These are phyloP conservation scores for Neospermospora avenae DNA, from an alignment of 2,329 filamentous ascomycete genomes.

Conservation along the genomic window DNA sequence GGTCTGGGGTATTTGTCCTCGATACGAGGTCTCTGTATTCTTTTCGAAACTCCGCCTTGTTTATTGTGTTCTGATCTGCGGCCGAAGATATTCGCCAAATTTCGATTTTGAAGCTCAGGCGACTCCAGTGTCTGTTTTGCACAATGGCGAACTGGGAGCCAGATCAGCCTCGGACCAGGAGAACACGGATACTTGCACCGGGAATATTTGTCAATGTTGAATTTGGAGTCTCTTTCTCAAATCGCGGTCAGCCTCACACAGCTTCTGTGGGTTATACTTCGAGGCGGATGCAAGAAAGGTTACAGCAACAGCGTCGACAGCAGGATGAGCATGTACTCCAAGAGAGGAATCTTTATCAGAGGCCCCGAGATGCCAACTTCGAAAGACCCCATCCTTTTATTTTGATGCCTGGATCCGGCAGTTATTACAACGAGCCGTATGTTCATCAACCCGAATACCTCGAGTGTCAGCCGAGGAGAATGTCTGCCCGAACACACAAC, in stretches of 20 bases:
- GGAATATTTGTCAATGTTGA: constrained; percentile 32
- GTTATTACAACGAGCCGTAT: constrained; percentile 4
- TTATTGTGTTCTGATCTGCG: too few species aligned
- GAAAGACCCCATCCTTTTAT: constrained; percentile 5
- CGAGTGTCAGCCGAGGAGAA: constrained; percentile 8
- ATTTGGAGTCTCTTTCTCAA: constrained; percentile 30
- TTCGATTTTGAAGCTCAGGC: too few species aligned
- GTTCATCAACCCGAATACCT: constrained; percentile 2
- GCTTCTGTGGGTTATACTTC: constrained; percentile 29
- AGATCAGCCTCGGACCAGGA: constrained; percentile 13
- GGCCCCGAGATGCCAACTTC: constrained; percentile 1
- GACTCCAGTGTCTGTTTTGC: background rate
- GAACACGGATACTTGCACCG: constrained; percentile 25
- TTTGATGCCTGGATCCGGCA: constrained; percentile 5
- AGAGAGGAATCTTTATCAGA: constrained; percentile 3
- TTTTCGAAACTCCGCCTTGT: constrained; percentile 1
- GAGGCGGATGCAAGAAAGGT: constrained; percentile 28
- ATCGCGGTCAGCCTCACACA: constrained; percentile 24
- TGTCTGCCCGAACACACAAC: constrained; percentile 16
- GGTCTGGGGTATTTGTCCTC: background rate
- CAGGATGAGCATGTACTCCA: constrained; percentile 18
- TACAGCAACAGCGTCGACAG: constrained; percentile 17
- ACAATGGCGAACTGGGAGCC: constrained; percentile 22
- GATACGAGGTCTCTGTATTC: constrained; percentile 3
- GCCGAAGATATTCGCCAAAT: too few species aligned